Base-by-base conservation (phyloP, 495 filamentous ascomycete genomes). In the Hyaloscypha hepaticicola region DNA sequence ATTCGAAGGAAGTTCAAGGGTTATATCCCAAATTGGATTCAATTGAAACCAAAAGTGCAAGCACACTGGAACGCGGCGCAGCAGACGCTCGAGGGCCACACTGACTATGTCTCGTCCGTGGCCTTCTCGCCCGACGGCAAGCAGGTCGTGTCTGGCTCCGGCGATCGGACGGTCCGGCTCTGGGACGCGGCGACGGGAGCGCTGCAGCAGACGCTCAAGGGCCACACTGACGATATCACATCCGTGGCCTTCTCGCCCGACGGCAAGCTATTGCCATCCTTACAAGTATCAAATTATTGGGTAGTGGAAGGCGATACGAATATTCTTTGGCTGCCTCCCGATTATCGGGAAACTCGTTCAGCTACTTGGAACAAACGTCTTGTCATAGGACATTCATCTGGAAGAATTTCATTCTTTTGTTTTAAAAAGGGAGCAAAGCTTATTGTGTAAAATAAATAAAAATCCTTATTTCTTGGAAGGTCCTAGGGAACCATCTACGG, bases 101-200 rank as follows among this genome's bases (percentile, higher is more conserved):
- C 48, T 50, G 22, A 19, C 48, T 50, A 50, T 50, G 48, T 50
- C 22, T 5, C 5, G 5, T 50, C 48, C 48, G 48, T 50, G 16
- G 70, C 71, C 16, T 82, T 77, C 69, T 79, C 80, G 21, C 73
- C 66, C 8, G 71, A 81, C 65, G 64, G 69, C 34, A 66, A 74
- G 19, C 57, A 52, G 19, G 33, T 71, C 22, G 69, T 66, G 8
- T 67, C 64, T 11, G 63, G 21, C 33, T 65, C 66, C 49, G 49
- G 49, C 49, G 16, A 26, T 57, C 5, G 22, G 55, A n/a, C n/a
- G n/a, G n/a, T n/a, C n/a, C n/a, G n/a, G n/a, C n/a, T n/a, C n/a
- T n/a, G n/a, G n/a, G n/a, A 57, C 49, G 49, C 11, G 9, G 22
- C 49, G 9, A 52, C 49, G 49, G 49, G 49, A 52, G 49, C 49